These are phyloP conservation scores for Yarrowia yakushimensis DNA, from an alignment of 805 yeast genomes.

Conservation along the genomic window DNA sequence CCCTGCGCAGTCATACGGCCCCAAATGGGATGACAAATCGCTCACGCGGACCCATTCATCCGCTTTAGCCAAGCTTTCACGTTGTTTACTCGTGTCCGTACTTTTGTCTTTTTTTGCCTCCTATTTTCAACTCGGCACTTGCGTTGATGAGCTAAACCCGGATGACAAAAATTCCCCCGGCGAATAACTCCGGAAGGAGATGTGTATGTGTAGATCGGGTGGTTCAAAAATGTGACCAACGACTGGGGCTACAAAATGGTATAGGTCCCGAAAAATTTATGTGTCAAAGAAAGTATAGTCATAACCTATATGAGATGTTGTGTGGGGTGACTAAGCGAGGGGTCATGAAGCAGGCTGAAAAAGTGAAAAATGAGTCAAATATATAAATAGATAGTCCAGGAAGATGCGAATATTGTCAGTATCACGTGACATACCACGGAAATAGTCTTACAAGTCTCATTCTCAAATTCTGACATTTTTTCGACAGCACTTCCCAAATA, in stretches of 20 bases:
- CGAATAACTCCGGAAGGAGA: background rate
- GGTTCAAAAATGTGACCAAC: background rate
- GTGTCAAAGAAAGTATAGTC: background rate
- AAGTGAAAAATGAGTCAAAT: too few relatives aligned
- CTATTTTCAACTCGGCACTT: constrained; percentile 19
- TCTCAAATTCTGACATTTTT: too few relatives aligned
- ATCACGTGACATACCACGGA: too few relatives aligned
- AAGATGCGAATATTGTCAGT: too few relatives aligned
- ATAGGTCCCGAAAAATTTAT: background rate
- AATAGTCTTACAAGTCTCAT: too few relatives aligned
- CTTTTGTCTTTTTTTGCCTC: constrained; percentile 9
- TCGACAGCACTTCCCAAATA: background rate
- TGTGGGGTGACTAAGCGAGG: too few relatives aligned
- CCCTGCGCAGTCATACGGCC: background rate
- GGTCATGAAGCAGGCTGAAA: too few relatives aligned
- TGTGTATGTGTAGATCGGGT: background rate
- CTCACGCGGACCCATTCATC: background rate
- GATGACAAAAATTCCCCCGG: constrained; percentile 13
- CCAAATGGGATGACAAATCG: background rate
- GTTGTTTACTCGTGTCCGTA: background rate
- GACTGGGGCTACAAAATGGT: background rate
- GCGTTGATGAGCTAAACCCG: constrained; percentile 13
- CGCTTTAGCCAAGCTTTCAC: background rate
- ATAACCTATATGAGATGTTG: too few relatives aligned
- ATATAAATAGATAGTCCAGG: too few relatives aligned